Evolutionary conservation across 164 flowering plant genomes (phyloP), one percentile per base, ranked within the genome.

Genomic region (Nelumbo lutea): DNA sequence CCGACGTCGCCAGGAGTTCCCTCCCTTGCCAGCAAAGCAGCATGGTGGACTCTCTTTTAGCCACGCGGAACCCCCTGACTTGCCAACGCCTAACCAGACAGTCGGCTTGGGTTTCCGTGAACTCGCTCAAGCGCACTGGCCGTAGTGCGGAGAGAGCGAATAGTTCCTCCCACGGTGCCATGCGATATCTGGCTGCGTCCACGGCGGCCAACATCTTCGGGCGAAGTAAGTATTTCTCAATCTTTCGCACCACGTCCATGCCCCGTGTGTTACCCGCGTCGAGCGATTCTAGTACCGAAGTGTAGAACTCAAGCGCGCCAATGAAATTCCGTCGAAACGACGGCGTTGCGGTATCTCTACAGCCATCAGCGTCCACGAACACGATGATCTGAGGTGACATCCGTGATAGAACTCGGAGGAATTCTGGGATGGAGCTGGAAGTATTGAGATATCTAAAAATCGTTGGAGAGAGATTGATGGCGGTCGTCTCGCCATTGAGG

Each of bases 21-120:
- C 87, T 74, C 41, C 81, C 90, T 39, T 87, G 93, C 97, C 97
- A 93, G 80, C 90, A 89, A 51, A 93, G 91, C 87, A 90, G 62
- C 85, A 93, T 77, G 83, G 85, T 87, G 6, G 83, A 85, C 39
- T 90, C 83, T 1, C 88, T 83, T 68, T 83, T 90, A 42, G 82
- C 89, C 81, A 90, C 91, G 72, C 87, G 89, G 91, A 93, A 93
- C 0, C 97, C 97, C 50, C 85, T 77, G 1, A 84, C 87, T 61
- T 85, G 91, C 5, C 81, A 79, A 70, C 88, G 79, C 77, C 81
- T 80, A 15, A 91, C 65, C 71, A 93, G 67, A 69, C 86, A 90
- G 81, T 90, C 88, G 0, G 98, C 98, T 61, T 88, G 96, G 55
- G 81, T 80, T 15, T 88, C 90, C 14, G 89, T 88, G 68, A 90